Percentiles rank a stretch among this genome's conserved stretches.
Conservation (phyloP, 208 protist genomes). For the Naegleria gruberi region DNA sequence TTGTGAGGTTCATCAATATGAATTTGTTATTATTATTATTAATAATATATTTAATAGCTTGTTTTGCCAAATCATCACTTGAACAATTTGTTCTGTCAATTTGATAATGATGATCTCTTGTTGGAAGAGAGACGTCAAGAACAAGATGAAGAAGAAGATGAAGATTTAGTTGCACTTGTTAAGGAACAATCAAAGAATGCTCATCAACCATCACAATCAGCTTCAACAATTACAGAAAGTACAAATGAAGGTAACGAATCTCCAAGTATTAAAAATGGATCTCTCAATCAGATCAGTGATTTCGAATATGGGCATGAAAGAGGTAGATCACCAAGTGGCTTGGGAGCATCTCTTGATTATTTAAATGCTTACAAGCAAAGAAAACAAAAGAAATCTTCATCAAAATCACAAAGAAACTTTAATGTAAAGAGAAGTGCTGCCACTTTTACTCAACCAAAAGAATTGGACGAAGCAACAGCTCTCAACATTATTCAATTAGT, state of each 20-base stretch:
- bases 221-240: background rate
- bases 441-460: background rate
- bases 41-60: background rate
- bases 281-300: background rate
- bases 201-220: background rate
- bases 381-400: background rate
- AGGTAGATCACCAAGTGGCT: background rate
- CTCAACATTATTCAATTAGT: background rate
- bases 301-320: too few relatives aligned
- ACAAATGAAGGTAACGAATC: background rate
- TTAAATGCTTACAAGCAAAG: background rate
- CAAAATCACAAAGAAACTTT: background rate
- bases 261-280: background rate
- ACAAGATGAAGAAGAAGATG: background rate
- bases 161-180: background rate
- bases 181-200: background rate
- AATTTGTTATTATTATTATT: background rate
- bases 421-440: background rate
- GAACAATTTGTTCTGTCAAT: background rate
- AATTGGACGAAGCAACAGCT: background rate
- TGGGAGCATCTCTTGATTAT: background rate
- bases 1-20: background rate
- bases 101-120: background rate
- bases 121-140: background rate
- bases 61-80: slow-evolving; percentile 15